A percentile compares a stretch with the other conserved stretches of the same genome.
These are phyloP conservation scores for Diutina sp. DNA, from an alignment of 1,139 yeast species.

Conservation along the genomic window DNA sequence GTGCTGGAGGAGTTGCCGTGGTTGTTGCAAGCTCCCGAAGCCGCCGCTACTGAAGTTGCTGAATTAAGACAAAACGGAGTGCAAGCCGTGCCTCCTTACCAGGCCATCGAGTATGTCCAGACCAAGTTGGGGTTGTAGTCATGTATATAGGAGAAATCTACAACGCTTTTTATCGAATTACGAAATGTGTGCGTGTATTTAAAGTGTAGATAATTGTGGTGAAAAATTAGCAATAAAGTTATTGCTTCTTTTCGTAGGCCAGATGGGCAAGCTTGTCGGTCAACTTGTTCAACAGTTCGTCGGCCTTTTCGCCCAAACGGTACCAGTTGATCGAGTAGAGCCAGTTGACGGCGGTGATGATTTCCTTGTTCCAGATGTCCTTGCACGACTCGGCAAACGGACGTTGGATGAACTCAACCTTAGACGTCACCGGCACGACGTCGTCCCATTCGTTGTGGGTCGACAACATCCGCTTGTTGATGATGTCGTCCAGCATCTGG, in stretches of 20 bases:
- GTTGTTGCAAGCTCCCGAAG: conserved; percentile 25
- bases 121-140: conserved; percentile 13
- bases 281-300: conserved; percentile 18
- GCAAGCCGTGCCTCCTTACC: conserved; percentile 22
- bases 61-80: conserved; percentile 23
- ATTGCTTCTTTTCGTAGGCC: conserved; percentile 11
- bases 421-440: conserved; percentile 29
- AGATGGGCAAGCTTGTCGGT: conserved; percentile 18
- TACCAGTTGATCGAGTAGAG: conserved; percentile 43
- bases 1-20: conserved; percentile 31
- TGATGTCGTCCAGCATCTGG: conserved; percentile 30
- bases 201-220: background rate
- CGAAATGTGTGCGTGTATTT: background rate
- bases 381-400: conserved; percentile 47
- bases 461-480: conserved; percentile 37
- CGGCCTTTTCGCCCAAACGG: conserved; percentile 25
- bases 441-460: conserved; percentile 21
- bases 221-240: too few relatives aligned
- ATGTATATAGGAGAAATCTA: background rate
- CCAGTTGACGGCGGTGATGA: conserved; percentile 56
- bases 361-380: conserved; percentile 76
- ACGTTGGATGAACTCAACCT: conserved; percentile 15
- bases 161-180: background rate
- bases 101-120: conserved; percentile 27
- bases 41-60: conserved; percentile 43